Percentiles rank a stretch among this genome's conserved stretches.
These are phyloP conservation scores for Quercus alba DNA, from an alignment of 306 rosid genomes.

Conservation along the genomic window DNA sequence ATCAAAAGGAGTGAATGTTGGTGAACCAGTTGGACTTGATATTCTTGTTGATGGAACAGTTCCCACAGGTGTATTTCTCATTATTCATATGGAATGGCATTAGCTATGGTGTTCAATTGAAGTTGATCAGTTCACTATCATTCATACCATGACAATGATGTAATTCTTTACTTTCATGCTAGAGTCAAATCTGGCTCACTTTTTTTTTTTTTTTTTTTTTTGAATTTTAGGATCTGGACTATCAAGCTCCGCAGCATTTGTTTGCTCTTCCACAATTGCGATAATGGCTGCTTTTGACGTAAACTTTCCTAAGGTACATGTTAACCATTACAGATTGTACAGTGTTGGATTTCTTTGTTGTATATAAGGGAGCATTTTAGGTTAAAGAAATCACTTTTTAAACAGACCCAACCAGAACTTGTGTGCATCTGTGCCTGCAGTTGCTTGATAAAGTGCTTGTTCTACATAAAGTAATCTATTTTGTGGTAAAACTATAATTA, in stretches of 20 bases:
- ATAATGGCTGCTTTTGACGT: slow-evolving; percentile 85
- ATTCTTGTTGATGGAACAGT: slow-evolving; percentile 88
- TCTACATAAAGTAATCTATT: background rate
- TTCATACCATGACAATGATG: background rate
- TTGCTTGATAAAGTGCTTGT: background rate
- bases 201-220: background rate
- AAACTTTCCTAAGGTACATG: slow-evolving; percentile 76
- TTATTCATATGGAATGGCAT: background rate
- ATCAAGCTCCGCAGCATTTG: slow-evolving; percentile 97
- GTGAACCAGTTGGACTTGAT: slow-evolving; percentile 78
- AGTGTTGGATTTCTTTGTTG: background rate
- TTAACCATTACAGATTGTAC: background rate
- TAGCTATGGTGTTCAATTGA: background rate
- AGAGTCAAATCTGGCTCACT: background rate
- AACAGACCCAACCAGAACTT: background rate
- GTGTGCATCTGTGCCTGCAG: background rate
- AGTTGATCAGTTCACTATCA: background rate
- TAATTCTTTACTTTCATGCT: background rate
- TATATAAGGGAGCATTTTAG: background rate
- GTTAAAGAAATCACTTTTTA: background rate
- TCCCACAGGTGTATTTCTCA: slow-evolving; percentile 65
- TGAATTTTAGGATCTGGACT: slow-evolving; percentile 77
- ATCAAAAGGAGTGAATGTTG: slow-evolving; percentile 60
- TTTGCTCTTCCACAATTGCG: slow-evolving; percentile 93
- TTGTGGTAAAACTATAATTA: background rate